Base-by-base conservation (phyloP, 192 early-diverging fungal species). In the Paraglomus brasilianum region DNA sequence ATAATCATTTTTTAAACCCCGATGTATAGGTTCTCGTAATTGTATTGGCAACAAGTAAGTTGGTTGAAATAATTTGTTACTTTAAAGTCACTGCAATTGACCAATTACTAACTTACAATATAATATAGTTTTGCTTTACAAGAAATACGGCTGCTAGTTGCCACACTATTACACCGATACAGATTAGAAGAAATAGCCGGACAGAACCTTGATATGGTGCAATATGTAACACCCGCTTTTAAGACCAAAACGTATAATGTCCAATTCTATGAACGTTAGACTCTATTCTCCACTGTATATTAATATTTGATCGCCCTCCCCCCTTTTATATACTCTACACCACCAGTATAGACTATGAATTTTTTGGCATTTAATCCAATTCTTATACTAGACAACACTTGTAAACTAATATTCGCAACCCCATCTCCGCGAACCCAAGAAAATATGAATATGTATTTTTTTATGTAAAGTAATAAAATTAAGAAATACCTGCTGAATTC, bases 11-110 rank as follows among this genome's bases (percentile, higher is more conserved):
- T 17, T 17, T 55, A 47, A 15, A 48, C 1, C 11, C 1, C 4
- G 13, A 13, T 48, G 13, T 14, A 17, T 59, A 59, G 57, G 57
- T 43, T 14, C 60, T 8, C 14, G 60, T 5, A 62, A 62, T 62
- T 62, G 60, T 62, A 62, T 62, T 62, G 60, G 60, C 9, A 9
- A 21, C 19, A 62, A 62, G 57, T 59, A 59, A 40, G 14, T 7
- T 6, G 4, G 1, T 59, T 56, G 4, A 56, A 1, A 11, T 1
- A 19, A 15, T 48, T 15, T 15, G 11, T 56, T 56, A 1, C 11
- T 56, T 56, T 56, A 30, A 4, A 56, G 19, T 56, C 11, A 56
- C 53, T 30, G 17, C 36, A 56, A 10, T 21, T 6, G 13, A 42
- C 14, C n/a, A 59, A 59, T 14, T 40, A 42, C 19, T 4, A 17